Percentiles rank a stretch among this genome's conserved stretches.
Evolutionary conservation across 768 basidiomycete genomes (phyloP).

Genomic region (Auriscalpium orientale): DNA sequence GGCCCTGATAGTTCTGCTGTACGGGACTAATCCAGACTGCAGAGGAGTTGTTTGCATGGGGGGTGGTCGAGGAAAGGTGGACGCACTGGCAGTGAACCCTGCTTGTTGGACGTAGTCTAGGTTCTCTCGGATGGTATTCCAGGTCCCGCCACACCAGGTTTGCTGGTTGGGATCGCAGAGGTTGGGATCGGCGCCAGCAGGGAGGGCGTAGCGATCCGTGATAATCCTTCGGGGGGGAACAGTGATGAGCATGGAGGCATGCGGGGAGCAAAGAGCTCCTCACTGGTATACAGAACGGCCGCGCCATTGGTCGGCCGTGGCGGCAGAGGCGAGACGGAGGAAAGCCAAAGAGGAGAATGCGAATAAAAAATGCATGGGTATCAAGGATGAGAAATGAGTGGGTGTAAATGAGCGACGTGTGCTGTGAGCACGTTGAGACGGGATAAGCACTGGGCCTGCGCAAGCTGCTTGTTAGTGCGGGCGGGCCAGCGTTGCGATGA

Average conservation of each 20-base stretch:
- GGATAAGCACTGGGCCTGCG: conserved; percentile 3
- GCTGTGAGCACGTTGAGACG: not conserved
- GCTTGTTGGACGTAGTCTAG: conserved; percentile 82
- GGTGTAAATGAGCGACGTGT: not conserved
- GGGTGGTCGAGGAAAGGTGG: not conserved
- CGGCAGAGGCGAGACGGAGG: conserved; percentile 35
- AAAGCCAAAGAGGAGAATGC: conserved; percentile 20
- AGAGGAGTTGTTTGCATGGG: not conserved
- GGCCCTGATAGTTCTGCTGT: conserved; percentile 69
- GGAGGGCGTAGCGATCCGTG: conserved; percentile 71
- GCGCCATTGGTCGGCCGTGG: conserved; percentile 69
- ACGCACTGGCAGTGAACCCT: conserved; percentile 69
- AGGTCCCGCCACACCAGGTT: conserved; percentile 85
- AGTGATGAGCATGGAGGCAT: not conserved
- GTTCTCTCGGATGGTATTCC: conserved; percentile 64
- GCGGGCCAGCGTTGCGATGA: not conserved
- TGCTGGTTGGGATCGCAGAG: conserved; percentile 52
- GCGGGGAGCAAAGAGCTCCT: conserved; percentile 11
- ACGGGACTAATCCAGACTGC: conserved; percentile 81
- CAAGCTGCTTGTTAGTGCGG: not conserved
- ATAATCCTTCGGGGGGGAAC: conserved; percentile 41
- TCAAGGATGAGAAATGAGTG: conserved; percentile 1
- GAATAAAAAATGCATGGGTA: not conserved
- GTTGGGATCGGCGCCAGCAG: conserved; percentile 40
- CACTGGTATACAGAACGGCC: conserved; percentile 77